Evolutionary conservation across 768 basidiomycete genomes (phyloP), one percentile per base, ranked within the genome.

Genomic region (Xerocomellus chrysenteron): DNA sequence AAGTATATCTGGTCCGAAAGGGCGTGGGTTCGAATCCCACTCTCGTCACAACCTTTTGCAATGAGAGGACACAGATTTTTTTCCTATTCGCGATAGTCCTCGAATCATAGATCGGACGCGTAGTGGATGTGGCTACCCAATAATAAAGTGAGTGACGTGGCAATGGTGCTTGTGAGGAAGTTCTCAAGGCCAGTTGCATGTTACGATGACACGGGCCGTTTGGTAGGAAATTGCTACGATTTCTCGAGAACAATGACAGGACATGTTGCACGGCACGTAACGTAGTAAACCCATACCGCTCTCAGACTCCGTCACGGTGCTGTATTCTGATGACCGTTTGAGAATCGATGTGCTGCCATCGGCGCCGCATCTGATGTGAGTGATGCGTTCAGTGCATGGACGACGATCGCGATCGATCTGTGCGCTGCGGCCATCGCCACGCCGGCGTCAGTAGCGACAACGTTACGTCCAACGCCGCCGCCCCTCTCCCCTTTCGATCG

Each of bases 21-120:
- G 74, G 74, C 72, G 74, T 73, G 72, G 70, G 73, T 73, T 73
- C 72, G 71, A 73, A 73, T 73, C 72, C 72, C 72, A 73, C 74
- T 75, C 72, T 68, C 67, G 57, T 69, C 68, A 65, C 12, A 54
- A 5, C 26, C 45, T 55, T 59, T 58, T 39, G 35, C 26, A 26
- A 26, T 21, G 21, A 26, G 26, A 26, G 5, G 26, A 26, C 26
- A 26, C 26, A 4, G 26, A 26, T 26, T 26, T 28, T 28, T 28
- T 28, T 28, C 28, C 28, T 9, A 2, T 30, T 30, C 30, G 30
- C 30, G 9, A 32, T 32, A 32, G 30, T 32, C 30, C 30, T 32
- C 30, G 30, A 32, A 10, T 32, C 30, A 32, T 6, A 13, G 35
- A 35, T 35, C 13, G 35, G 35, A 33, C 44, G 50, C 36, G 16